Conservation (phyloP, 73 alveolate species). For the Urostyla sp. region DNA sequence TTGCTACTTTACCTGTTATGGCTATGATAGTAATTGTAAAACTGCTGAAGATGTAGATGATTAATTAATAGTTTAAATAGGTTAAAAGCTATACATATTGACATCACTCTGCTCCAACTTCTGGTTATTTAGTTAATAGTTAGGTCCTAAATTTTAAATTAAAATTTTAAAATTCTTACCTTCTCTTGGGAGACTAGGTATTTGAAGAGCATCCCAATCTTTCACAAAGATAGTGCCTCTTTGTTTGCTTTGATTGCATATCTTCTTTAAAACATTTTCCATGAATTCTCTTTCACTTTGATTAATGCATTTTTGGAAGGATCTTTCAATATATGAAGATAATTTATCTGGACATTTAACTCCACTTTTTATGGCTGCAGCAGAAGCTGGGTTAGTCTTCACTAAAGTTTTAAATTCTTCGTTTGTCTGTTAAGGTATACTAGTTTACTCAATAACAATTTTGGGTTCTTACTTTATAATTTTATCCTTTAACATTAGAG, state of each 20-base stretch:
- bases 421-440: too few relatives aligned
- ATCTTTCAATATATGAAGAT: slow-evolving; percentile 69
- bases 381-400: slow-evolving; percentile 33
- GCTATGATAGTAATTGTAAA: too few relatives aligned
- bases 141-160: slow-evolving; percentile 26
- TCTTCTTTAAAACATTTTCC: slow-evolving; percentile 48
- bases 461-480: slow-evolving; percentile 5
- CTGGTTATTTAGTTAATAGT: too few relatives aligned
- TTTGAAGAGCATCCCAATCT: slow-evolving; percentile 71
- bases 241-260: slow-evolving; percentile 46
- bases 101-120: too few relatives aligned
- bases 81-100: too few relatives aligned
- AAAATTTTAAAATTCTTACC: slow-evolving; percentile 17
- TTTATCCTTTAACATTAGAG: slow-evolving; percentile 12
- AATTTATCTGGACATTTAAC: slow-evolving; percentile 64
- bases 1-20: too few relatives aligned
- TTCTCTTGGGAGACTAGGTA: slow-evolving; percentile 71
- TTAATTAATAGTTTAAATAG: too few relatives aligned
- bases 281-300: slow-evolving; percentile 63
- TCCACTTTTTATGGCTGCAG: slow-evolving; percentile 48
- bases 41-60: too few relatives aligned
- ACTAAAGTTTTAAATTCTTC: slow-evolving; percentile 11
- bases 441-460: too few relatives aligned
- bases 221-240: slow-evolving; percentile 17
- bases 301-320: slow-evolving; percentile 73